Conservation (phyloP, 2,329 filamentous ascomycete genomes). For the Phyllosticta ampelicida region DNA sequence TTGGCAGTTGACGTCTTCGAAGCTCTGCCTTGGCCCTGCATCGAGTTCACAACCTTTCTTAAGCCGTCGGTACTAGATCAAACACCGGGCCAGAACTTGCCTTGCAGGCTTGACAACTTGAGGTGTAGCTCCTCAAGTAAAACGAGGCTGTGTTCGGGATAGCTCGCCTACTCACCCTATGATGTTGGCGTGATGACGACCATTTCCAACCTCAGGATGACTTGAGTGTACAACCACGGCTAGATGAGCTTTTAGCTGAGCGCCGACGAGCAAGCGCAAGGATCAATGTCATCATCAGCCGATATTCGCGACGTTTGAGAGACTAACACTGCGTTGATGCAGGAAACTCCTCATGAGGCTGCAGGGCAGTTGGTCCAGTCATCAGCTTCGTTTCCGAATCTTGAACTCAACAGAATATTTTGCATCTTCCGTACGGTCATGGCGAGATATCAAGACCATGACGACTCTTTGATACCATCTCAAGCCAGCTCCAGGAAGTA, state of each 20-base stretch:
- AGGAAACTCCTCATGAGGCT: not conserved
- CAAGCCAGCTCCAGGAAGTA: not conserved
- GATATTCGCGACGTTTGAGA: not conserved
- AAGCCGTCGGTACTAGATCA: not conserved
- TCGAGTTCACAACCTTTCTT: not conserved
- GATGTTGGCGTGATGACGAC: not conserved
- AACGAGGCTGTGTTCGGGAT: not conserved
- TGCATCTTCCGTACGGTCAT: not conserved
- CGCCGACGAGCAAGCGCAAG: not conserved
- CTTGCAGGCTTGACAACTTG: not conserved
- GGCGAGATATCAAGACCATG: not conserved
- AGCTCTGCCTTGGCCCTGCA: not conserved
- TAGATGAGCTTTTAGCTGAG: not conserved
- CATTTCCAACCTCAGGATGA: not conserved
- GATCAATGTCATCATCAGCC: not conserved
- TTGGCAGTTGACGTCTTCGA: not conserved
- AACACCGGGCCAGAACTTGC: not conserved
- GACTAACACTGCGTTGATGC: not conserved
- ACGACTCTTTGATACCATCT: not conserved
- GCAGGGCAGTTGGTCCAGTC: not conserved
- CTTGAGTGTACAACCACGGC: not conserved
- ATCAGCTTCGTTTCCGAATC: not conserved
- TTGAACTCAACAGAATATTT: not conserved
- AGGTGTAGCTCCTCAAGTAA: not conserved
- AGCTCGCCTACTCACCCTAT: not conserved